A percentile compares a stretch with the other conserved stretches of the same genome.
These are phyloP conservation scores for Stachybotrys chartarum DNA, from an alignment of 2,329 filamentous ascomycete species.

Conservation along the genomic window DNA sequence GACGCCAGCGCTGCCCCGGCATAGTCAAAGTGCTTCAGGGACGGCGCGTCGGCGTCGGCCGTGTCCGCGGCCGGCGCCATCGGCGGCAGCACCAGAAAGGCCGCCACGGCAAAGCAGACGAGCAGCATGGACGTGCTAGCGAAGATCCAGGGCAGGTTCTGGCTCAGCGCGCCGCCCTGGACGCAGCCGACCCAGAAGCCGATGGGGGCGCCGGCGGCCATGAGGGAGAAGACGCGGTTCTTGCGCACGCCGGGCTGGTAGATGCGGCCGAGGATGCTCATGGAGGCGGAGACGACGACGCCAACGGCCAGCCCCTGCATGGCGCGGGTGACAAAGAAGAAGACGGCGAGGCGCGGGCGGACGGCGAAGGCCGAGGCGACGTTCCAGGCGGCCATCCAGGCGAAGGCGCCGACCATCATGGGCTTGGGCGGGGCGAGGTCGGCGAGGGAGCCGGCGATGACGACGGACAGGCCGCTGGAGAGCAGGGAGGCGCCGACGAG, in stretches of 20 bases:
- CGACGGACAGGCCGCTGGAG: slow-evolving; percentile 6
- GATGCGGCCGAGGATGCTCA: slow-evolving; percentile 60
- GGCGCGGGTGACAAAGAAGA: slow-evolving; percentile 39
- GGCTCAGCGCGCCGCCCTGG: slow-evolving; percentile 17
- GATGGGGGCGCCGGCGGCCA: slow-evolving; percentile 24
- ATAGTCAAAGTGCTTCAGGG: background rate
- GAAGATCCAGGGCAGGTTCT: slow-evolving; percentile 26
- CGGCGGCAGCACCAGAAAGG: slow-evolving; percentile 7
- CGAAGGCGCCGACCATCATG: slow-evolving; percentile 6
- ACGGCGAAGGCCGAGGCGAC: slow-evolving; percentile 2
- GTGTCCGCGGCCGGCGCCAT: slow-evolving; percentile 2
- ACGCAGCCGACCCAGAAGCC: slow-evolving; percentile 16
- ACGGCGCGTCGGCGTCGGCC: background rate
- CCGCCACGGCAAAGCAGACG: slow-evolving; percentile 9
- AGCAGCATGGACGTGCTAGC: slow-evolving; percentile 19
- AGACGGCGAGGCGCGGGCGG: slow-evolving; percentile 7
- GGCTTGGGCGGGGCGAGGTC: slow-evolving; percentile 6
- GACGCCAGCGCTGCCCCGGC: slow-evolving; percentile 23
- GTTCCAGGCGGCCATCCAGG: slow-evolving; percentile 6
- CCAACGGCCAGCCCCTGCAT: slow-evolving; percentile 49
- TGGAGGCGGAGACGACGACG: slow-evolving; percentile 43
- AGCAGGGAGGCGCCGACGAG: slow-evolving; percentile 4
- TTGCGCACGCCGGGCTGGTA: slow-evolving; percentile 34
- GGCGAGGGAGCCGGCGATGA: slow-evolving; percentile 5
- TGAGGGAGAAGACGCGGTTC: slow-evolving; percentile 24